Conservation (phyloP, 306 rosid species). For the Medicago truncatula region MtrunA17r5.0-ANR NC_053048.1:50162001-50162500, state of each 20-base stretch:
- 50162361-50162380: slow-evolving; percentile 73
- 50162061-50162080: slow-evolving; percentile 8
- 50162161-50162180: slow-evolving; percentile 12
- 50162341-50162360: slow-evolving; percentile 77
- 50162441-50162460: slow-evolving; percentile 13
- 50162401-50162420: slow-evolving; percentile 38
- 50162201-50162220: slow-evolving; percentile 31
- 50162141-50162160: slow-evolving; percentile 14
- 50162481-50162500: slow-evolving; percentile 18
- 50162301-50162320: slow-evolving; percentile 72
- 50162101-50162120: neutral
- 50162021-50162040: neutral
- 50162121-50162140: neutral
- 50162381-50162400: slow-evolving; percentile 49
- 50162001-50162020: slow-evolving; percentile 8
- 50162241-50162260: slow-evolving; percentile 69
- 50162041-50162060: neutral
- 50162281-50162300: slow-evolving; percentile 83
- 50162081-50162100: neutral
- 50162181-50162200: slow-evolving; percentile 13
- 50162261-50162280: slow-evolving; percentile 70
- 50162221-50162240: slow-evolving; percentile 75
- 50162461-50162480: slow-evolving; percentile 14
- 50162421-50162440: slow-evolving; percentile 19
- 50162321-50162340: slow-evolving; percentile 88